Evolutionary conservation across 2,329 filamentous ascomycete species (phyloP).

Genomic region (Aureobasidium sp.): DNA sequence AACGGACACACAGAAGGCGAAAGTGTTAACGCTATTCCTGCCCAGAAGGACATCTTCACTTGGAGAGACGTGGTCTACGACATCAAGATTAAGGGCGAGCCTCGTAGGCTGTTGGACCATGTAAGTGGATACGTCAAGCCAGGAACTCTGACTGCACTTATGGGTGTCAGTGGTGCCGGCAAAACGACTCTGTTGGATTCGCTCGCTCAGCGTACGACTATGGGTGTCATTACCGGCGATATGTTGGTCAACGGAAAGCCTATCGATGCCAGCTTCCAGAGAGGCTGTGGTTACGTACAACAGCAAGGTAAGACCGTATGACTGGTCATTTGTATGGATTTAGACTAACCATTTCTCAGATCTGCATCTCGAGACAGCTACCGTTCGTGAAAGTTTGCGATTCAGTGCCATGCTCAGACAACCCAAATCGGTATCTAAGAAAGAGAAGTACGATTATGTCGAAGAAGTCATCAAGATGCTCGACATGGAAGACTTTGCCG

Average conservation of each 20-base stretch:
- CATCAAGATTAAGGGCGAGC: slow-evolving; percentile 72
- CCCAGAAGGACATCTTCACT: slow-evolving; percentile 60
- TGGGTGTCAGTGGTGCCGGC: slow-evolving; percentile 89
- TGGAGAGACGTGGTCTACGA: slow-evolving; percentile 77
- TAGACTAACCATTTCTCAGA: slow-evolving; percentile 41
- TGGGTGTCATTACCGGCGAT: slow-evolving; percentile 58
- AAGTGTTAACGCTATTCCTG: slow-evolving; percentile 48
- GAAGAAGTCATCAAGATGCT: slow-evolving; percentile 59
- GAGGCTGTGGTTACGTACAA: slow-evolving; percentile 61
- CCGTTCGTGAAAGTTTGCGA: slow-evolving; percentile 48
- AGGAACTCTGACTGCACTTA: slow-evolving; percentile 79
- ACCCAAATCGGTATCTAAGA: slow-evolving; percentile 44
- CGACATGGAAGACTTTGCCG: slow-evolving; percentile 59
- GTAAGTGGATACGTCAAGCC: slow-evolving; percentile 94
- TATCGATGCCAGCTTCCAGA: slow-evolving; percentile 52
- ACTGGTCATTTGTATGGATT: background rate
- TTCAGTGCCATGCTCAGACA: slow-evolving; percentile 55
- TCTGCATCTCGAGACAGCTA: slow-evolving; percentile 49
- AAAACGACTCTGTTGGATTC: slow-evolving; percentile 73
- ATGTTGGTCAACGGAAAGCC: slow-evolving; percentile 59
- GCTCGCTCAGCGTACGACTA: slow-evolving; percentile 50
- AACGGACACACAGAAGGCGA: slow-evolving; percentile 20
- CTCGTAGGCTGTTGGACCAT: slow-evolving; percentile 70
- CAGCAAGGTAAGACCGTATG: slow-evolving; percentile 46
- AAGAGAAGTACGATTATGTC: slow-evolving; percentile 58